A percentile compares a stretch with the other conserved stretches of the same genome.
Evolutionary conservation across 148 eudicot species (phyloP).

Genomic region (Gaultheria prostrata): DNA sequence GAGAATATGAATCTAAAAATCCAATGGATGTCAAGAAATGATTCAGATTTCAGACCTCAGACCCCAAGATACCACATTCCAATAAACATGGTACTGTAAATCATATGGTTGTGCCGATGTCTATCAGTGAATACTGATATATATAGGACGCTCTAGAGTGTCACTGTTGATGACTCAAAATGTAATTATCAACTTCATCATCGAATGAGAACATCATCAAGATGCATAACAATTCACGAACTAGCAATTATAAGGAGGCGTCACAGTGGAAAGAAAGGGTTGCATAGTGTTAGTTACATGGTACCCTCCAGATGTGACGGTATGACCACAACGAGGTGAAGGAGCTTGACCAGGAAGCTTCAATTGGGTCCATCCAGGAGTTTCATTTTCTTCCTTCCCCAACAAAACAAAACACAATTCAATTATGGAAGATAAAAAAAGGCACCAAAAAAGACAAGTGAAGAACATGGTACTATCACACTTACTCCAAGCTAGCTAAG

Average conservation of each 20-base stretch:
- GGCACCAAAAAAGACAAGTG: not conserved
- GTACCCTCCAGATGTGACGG: conserved; percentile 88
- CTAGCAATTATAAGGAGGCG: not conserved
- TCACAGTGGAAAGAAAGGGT: conserved; percentile 10
- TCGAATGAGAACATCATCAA: conserved; percentile 1
- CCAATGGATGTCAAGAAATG: not conserved
- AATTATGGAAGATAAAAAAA: conserved; percentile 1
- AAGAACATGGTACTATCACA: not conserved
- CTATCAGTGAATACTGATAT: not conserved
- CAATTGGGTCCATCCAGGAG: conserved; percentile 96
- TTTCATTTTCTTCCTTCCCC: conserved; percentile 94
- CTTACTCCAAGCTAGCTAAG: not conserved
- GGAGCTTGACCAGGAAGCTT: conserved; percentile 99
- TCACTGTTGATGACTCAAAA: not conserved
- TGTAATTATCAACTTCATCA: conserved; percentile 4
- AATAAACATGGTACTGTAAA: not conserved
- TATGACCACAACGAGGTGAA: conserved; percentile 90
- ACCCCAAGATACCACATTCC: not conserved
- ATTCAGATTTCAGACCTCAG: not conserved
- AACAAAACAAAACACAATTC: conserved; percentile 31
- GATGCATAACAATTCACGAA: not conserved
- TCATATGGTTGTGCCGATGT: not conserved
- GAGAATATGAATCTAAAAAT: not conserved
- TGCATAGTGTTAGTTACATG: conserved; percentile 43
- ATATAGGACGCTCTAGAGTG: not conserved